Conservation (phyloP, 306 rosid species). For the Cicer cuneatum region DNA sequence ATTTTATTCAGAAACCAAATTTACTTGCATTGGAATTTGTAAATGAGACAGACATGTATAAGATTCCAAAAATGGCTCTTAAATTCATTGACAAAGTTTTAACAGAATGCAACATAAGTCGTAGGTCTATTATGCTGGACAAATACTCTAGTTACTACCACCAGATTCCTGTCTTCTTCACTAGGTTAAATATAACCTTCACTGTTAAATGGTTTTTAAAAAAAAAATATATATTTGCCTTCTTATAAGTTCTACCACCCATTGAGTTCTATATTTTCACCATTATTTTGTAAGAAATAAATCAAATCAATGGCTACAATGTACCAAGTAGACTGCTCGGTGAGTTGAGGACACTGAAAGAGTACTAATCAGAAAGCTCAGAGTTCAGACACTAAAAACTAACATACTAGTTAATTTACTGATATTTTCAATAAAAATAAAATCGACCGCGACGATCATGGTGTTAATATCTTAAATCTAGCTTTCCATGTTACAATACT, state of each 20-base stretch:
- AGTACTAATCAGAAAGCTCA: not conserved
- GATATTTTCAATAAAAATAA: not conserved
- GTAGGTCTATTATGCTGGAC: constrained; percentile 15
- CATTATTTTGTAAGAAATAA: constrained; percentile 12
- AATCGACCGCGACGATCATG: too few species aligned
- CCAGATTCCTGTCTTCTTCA: constrained; percentile 27
- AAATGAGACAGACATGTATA: not conserved
- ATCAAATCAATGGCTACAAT: constrained; percentile 6
- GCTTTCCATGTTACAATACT: not conserved
- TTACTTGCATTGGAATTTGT: constrained; percentile 38
- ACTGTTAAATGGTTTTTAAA: not conserved
- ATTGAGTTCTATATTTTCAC: not conserved
- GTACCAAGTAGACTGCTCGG: not conserved
- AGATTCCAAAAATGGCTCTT: constrained; percentile 41
- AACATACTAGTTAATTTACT: not conserved
- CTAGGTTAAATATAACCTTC: not conserved
- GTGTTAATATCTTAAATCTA: too few species aligned
- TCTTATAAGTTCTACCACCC: constrained; percentile 11
- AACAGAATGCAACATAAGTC: not conserved
- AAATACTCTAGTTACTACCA: constrained; percentile 37
- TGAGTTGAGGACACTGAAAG: not conserved
- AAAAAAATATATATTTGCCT: too few species aligned
- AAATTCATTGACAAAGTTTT: constrained; percentile 31
- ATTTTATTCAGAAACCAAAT: constrained; percentile 44
- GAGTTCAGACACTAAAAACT: not conserved